Base-by-base conservation (phyloP, 768 basidiomycete species). In the Tremella mesenterica region DNA sequence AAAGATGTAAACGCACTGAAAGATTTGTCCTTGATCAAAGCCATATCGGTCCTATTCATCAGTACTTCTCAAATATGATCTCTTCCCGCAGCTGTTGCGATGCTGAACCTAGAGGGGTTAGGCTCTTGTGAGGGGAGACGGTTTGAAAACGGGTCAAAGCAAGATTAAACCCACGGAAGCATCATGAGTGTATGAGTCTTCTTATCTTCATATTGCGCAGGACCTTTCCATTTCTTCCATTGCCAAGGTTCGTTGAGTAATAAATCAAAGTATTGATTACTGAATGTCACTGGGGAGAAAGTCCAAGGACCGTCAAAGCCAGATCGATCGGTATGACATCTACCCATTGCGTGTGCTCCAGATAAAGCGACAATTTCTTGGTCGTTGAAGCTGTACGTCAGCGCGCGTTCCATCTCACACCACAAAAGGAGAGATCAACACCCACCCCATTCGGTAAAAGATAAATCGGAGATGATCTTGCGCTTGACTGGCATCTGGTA, bases 361-460 rank as follows among this genome's bases (percentile, higher is more conserved):
- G 82, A 81, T 60, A 96, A 85, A 51, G 89, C 88, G 56, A 95
- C 92, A 46, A 97, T 97, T 76, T 96, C 93, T 74, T 88, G 88
- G 75, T 99, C 93, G 70, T 90, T 85, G 79, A 96, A 92, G 49
- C 86, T 63, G 38, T 7, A 20, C 16, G 31, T 63, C 33, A 55
- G 31, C n/a, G n/a, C n/a, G n/a, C 14, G 65, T 41, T 12, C 31
- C 41, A 29, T 23, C 10, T 44, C 13, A 12, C 23, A 12, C 12
- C 12, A 23, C 43, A 12, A 44, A 13, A 23, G 29, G n/a, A 53
- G 38, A 20, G 26, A 10, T 12, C 16, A 12, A n/a, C 38, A 59
- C 76, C 53, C 70, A 78, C 76, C 83, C 89, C 89, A 91, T 91
- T 67, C 88, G 85, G 75, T 86, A 82, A 77, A 91, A 91, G 74